These are phyloP conservation scores for Butyriboletus appendiculatus DNA, from an alignment of 1,284 basidiomycete genomes.

Conservation along the genomic window DNA sequence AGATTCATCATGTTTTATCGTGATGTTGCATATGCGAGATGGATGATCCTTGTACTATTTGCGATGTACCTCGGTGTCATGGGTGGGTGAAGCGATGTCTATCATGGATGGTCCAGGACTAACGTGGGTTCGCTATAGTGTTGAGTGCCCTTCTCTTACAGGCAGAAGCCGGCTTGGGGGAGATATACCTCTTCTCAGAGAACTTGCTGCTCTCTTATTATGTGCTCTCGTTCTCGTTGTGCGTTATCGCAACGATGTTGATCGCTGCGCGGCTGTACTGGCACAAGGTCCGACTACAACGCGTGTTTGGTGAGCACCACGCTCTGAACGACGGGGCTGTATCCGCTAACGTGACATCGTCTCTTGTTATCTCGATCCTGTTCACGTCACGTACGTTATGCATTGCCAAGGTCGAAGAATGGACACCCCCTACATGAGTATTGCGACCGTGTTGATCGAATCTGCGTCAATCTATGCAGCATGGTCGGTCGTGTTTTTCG, in stretches of 20 bases:
- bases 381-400: neutral
- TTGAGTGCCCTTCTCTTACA: conserved; percentile 23
- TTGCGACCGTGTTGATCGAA: conserved; percentile 28
- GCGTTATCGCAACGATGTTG: conserved; percentile 39
- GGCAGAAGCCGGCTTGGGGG: conserved; percentile 16
- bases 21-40: conserved; percentile 22
- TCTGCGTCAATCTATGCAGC: conserved; percentile 31
- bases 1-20: conserved; percentile 31
- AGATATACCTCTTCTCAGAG: conserved; percentile 27
- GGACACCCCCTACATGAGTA: conserved; percentile 26
- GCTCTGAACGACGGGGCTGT: neutral
- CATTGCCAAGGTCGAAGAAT: conserved; percentile 12
- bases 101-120: neutral
- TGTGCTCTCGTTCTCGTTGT: conserved; percentile 39
- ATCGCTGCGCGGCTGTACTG: conserved; percentile 39
- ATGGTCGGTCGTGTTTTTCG: conserved; percentile 30
- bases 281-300: conserved; percentile 29
- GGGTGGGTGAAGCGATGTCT: conserved; percentile 12
- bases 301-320: conserved; percentile 31
- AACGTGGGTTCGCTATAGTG: conserved; percentile 1
- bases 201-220: conserved; percentile 32
- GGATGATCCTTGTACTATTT: conserved; percentile 31
- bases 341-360: conserved; percentile 3
- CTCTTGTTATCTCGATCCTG: neutral
- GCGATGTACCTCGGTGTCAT: conserved; percentile 28